Base-by-base conservation (phyloP, 192 early-diverging fungal genomes). In the Coemansia sp. region DNA sequence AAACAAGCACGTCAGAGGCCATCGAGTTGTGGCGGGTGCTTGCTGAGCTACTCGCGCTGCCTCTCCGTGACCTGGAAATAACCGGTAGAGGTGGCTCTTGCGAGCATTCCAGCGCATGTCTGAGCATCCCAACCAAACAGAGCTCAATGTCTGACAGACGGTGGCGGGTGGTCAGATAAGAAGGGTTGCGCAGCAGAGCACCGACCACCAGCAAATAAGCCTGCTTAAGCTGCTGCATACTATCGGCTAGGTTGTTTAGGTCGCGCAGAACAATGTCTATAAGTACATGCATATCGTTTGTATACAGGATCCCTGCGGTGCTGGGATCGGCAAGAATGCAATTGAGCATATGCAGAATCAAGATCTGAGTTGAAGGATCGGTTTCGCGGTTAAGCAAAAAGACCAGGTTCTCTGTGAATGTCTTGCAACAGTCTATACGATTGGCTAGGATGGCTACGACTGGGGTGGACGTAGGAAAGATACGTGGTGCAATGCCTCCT, bases 341-440 rank as follows among this genome's bases (percentile, higher is more conserved):
- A 34, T 82, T 78, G 27, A 97, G 60, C 46, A 92, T 82, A 41
- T 87, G 81, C 25, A 92, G 66, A 35, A 90, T 82, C 15, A 76
- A 53, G 18, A 55, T 30, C 34, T 69, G 65, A 0, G 72, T 69
- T 4, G 60, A 42, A 0, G 66, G 64, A 57, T 69, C 81, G 79
- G 92, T 85, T 20, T 88, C 85, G 24, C 94, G 84, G 64, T 97
- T 97, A 47, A 97, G 72, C 69, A 97, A 85, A 60, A 97, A 92
- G 40, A 97, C 85, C 17, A 97, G 57, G 56, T 92, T 97, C 28
- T 89, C 92, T 5, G 85, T 78, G 55, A 97, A 87, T 11, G 89
- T 93, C 40, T 87, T 89, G 58, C 86, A 78, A 37, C 72, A 60
- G 36, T 69, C 62, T 9, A 51, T 46, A 13, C 72, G 60, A 25